These are phyloP conservation scores for Ceratocystis cacaofunesta DNA, from an alignment of 2,329 filamentous ascomycete genomes.

Conservation along the genomic window DNA sequence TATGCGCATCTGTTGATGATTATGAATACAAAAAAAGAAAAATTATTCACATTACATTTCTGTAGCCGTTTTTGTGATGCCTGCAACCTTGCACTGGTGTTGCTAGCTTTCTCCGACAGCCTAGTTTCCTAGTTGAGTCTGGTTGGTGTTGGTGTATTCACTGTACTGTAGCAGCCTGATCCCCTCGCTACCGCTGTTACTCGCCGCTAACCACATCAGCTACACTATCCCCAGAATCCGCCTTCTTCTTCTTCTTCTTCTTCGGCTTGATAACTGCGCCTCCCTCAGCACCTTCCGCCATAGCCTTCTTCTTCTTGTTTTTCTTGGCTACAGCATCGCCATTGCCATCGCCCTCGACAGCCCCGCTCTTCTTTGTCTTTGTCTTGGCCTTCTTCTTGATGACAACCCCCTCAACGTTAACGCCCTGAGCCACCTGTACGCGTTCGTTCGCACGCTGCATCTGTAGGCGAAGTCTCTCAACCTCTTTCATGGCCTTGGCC, in stretches of 20 bases:
- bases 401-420: constrained; percentile 48
- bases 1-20: constrained; percentile 3
- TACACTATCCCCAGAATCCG: neutral
- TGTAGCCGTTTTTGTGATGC: neutral
- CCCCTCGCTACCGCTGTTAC: neutral
- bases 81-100: too few species aligned
- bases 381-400: constrained; percentile 40
- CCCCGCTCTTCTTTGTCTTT: constrained; percentile 21
- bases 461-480: constrained; percentile 71
- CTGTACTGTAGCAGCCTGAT: neutral
- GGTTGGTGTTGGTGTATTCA: neutral
- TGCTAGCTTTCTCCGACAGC: too few species aligned
- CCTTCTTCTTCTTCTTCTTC: constrained; percentile 35
- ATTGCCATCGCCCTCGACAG: neutral
- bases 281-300: constrained; percentile 5
- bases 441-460: constrained; percentile 74
- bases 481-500: constrained; percentile 72
- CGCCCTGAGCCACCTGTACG: constrained; percentile 55
- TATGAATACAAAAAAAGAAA: constrained; percentile 4
- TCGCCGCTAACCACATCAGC: neutral
- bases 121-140: too few species aligned
- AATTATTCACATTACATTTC: neutral
- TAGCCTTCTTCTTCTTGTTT: constrained; percentile 18
- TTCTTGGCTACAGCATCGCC: constrained; percentile 3
- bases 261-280: constrained; percentile 26